Base-by-base conservation (phyloP, 371 early-diverging fungal species). In the Mortierella sp. region DNA sequence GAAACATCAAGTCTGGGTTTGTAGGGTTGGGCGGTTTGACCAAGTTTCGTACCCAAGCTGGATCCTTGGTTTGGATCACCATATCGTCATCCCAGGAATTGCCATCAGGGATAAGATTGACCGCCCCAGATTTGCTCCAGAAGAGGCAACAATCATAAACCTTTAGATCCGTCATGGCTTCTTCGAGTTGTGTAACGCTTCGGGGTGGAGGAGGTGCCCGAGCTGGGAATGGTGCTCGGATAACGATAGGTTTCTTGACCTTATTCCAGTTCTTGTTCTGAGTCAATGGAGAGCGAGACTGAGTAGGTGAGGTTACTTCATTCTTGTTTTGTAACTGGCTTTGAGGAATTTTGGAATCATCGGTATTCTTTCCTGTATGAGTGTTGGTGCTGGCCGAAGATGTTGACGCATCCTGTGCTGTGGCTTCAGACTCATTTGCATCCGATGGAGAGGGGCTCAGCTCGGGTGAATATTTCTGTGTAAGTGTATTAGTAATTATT, bases 81-180 rank as follows among this genome's bases (percentile, higher is more conserved):
- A 79, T 79, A 21, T 79, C 79, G 28, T 79, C 75, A 22, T 80
- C 81, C 81, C 81, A 80, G 1, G 75, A 74, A 47, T 80, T 80
- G 47, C 81, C 81, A 32, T 80, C 81, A 1, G 81, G 81, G 19
- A 72, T 74, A 58, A 80, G 62, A 41, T 75, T 80, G 57, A 75
- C 75, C 1, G 81, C 75, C 36, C 81, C 81, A 11, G 81, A 38
- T 19, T 62, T 69, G n/a, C 62, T 58, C 81, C 81, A 80, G 58
- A 75, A 80, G 8, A 80, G 58, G 41, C 81, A 74, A 43, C 65
- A 69, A 55, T 77, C 77, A 55, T 80, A 75, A 2, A 75, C 6
- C 21, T 69, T 75, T 59, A 75, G 65, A 58, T 75, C 74, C 41
- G 68, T 75, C 74, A 79, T 79, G 4, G 74, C 79, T 55, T 79